Base-by-base conservation (phyloP, 2,329 filamentous ascomycete species). In the Neofusicoccum kwambonambiense region DNA sequence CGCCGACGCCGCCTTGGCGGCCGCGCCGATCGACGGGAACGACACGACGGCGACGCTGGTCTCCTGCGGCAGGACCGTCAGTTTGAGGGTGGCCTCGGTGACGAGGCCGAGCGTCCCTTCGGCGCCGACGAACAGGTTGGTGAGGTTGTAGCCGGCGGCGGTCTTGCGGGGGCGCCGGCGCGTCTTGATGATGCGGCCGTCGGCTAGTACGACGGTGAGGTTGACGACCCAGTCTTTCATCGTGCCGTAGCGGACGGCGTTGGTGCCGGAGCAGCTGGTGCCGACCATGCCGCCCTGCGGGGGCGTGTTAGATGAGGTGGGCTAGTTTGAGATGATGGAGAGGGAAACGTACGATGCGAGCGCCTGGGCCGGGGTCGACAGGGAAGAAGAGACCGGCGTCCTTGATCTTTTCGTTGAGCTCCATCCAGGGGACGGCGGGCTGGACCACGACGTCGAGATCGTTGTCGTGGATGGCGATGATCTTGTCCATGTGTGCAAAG, bases 391-490 rank as follows among this genome's bases (percentile, higher is more conserved):
- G 85, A 0, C 91, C 91, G 4, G 86, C 89, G 44, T 86, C 83
- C 76, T 89, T 86, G 71, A 90, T 87, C 54, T 87, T 83, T 68
- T 90, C 87, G 71, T 97, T 97, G 64, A 97, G 80, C 61, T 90
- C 87, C 84, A 96, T 93, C 93, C 93, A 97, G n/a, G 90, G 89
- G 8, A 97, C 89, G 7, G 90, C 91, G 3, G 93, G 93, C 76
- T 97, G 93, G 3, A 97, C 92, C 4, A 96, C 90, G 58, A 96
- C 84, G 71, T 97, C 93, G 90, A 97, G 92, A 75, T 97, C 93
- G 5, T 91, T 89, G 70, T 90, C 89, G 75, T 96, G 90, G 64
- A 97, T 83, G 63, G 89, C 83, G 37, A 97, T 70, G 27, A 97
- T 89, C 71, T 88, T 82, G 75, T 96, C 89, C 93, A 97, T 97